Percentiles rank a stretch among this genome's conserved stretches.
Conservation (phyloP, 768 basidiomycete genomes). For the Rossbeevera mucosa region DNA sequence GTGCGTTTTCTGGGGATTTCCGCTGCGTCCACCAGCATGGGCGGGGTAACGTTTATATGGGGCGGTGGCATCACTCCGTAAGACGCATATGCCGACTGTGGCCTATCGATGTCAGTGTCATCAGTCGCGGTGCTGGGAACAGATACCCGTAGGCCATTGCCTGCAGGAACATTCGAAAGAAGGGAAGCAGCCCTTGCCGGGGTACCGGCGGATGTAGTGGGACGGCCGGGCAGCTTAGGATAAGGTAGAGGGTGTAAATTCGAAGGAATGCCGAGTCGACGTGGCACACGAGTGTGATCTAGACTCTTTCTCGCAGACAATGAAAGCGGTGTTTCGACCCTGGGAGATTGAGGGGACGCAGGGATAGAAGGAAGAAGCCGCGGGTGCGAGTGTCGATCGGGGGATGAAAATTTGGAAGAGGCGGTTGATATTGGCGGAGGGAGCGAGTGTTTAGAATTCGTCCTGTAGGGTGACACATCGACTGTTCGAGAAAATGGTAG, state of each 20-base stretch:
- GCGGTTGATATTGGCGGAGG: slow-evolving; percentile 11
- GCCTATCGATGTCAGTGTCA: slow-evolving; percentile 5
- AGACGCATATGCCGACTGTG: slow-evolving; percentile 27
- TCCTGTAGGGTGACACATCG: slow-evolving; percentile 10
- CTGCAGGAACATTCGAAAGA: neutral
- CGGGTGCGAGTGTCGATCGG: slow-evolving; percentile 9
- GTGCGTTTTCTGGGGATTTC: slow-evolving; percentile 33
- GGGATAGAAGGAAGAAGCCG: slow-evolving; percentile 28
- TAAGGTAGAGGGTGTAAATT: neutral
- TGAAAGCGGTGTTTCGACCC: slow-evolving; percentile 16
- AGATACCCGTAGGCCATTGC: slow-evolving; percentile 1
- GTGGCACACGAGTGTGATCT: slow-evolving; percentile 13
- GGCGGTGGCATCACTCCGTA: slow-evolving; percentile 15
- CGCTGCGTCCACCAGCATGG: slow-evolving; percentile 16
- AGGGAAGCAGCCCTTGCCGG: slow-evolving; percentile 8
- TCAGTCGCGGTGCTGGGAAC: neutral
- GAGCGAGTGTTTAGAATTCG: slow-evolving; percentile 23
- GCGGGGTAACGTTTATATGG: slow-evolving; percentile 14
- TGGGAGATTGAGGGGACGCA: slow-evolving; percentile 25
- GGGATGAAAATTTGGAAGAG: slow-evolving; percentile 6
- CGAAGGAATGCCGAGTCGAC: slow-evolving; percentile 8
- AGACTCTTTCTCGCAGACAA: slow-evolving; percentile 15
- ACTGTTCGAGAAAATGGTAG: neutral
- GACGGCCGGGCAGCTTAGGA: slow-evolving; percentile 27
- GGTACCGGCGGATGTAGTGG: slow-evolving; percentile 39